Evolutionary conservation across 306 rosid genomes (phyloP).

Genomic region (Nissolia schottii): DNA sequence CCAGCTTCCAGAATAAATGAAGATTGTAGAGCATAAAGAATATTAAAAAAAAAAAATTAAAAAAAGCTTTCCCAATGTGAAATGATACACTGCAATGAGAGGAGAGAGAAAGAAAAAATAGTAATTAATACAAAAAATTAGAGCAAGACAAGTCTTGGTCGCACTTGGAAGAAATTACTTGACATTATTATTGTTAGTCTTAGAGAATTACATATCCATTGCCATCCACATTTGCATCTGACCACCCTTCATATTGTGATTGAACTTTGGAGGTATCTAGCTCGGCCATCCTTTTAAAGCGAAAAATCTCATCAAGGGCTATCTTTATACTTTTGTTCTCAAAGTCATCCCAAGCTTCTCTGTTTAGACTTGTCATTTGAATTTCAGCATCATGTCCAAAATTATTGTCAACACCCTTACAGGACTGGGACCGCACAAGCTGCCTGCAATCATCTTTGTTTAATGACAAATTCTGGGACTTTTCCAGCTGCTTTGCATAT

Average conservation of each 20-base stretch:
- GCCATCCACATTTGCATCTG: conserved; percentile 32
- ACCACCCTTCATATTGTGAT: conserved; percentile 46
- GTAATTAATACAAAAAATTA: conserved; percentile 15
- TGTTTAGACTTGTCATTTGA: conserved; percentile 33
- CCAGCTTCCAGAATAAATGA: conserved; percentile 6
- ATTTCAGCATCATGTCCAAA: conserved; percentile 20
- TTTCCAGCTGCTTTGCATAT: conserved; percentile 57
- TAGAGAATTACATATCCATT: conserved; percentile 47
- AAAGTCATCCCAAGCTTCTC: conserved; percentile 83
- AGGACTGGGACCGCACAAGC: conserved; percentile 33
- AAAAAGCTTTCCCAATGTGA: not conserved
- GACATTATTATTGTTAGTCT: not conserved
- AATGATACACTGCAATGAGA: not conserved
- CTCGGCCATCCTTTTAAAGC: conserved; percentile 61
- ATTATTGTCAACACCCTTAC: conserved; percentile 25
- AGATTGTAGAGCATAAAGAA: conserved; percentile 9
- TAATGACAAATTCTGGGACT: conserved; percentile 35
- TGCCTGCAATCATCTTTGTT: conserved; percentile 44
- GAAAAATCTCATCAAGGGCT: conserved; percentile 74
- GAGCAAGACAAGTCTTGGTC: not conserved
- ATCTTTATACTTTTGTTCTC: conserved; percentile 50
- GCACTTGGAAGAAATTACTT: not conserved
- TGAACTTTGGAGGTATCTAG: conserved; percentile 54
- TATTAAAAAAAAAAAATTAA: not conserved
- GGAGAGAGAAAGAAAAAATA: not conserved